Evolutionary conservation across 495 filamentous ascomycete species (phyloP), one percentile per base, ranked within the genome.

Genomic region (Xylaria acuta): DNA sequence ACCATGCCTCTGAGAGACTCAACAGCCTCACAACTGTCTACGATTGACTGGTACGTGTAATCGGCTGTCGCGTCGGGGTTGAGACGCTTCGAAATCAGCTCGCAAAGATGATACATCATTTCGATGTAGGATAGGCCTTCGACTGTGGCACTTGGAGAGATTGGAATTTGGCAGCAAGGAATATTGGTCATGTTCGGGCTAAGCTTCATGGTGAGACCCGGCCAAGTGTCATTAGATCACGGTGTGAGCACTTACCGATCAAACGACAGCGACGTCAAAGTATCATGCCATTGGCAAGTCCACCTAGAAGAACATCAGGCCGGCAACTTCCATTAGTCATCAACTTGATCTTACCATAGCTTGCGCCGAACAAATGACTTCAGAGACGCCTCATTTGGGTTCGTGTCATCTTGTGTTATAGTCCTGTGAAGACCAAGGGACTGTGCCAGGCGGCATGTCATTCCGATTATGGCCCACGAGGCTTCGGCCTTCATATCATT

Each of bases 401-500:
- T 67, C 14, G 63, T 76, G n/a, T 83, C 82, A 45, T 82, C 84
- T 22, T 84, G 78, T 30, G 74, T 62, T 40, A 82, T 80, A n/a
- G 82, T 74, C 12, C 85, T 77, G 58, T 88, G 86, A 32, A 89
- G 74, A 7, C 87, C 87, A 18, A 89, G 82, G 0, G 86, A 87
- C 74, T 89, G 87, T 12, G 87, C 86, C 25, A 89, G 79, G 41
- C 87, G 82, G 70, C 85, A 87, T 0, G 86, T 88, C 51, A 89
- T 81, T 12, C 86, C 87, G 11, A 88, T 80, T 53, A 89, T 74
- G 0, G 87, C 87, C 87, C 87, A 89, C 1, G 87, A 88, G 18
- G 86, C 87, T 69, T 89, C 87, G 18, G 87, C 86, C 72, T 88
- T 88, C 87, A 89, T 89, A 69, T 89, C 87, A 69, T 89, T 89